Base-by-base conservation (phyloP, 495 filamentous ascomycete genomes). In the Polyplosphaeria fusca region DNA sequence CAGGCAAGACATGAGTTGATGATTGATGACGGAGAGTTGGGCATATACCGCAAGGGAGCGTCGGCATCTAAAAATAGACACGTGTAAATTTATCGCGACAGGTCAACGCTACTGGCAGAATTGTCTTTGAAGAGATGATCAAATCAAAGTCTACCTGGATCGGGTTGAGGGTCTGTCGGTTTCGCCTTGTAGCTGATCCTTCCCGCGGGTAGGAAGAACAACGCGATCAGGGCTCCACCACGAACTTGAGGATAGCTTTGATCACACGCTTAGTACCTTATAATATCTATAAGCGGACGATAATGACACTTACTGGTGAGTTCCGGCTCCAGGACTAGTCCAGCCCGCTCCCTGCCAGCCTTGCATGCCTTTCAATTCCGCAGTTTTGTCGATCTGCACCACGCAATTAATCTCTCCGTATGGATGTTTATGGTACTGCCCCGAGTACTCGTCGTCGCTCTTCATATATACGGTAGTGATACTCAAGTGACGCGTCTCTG, bases 381-480 rank as follows among this genome's bases (percentile, higher is more conserved):
- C 72, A 22, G 58, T 63, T 20, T 62, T 26, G 53, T 76, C 72
- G 40, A 76, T 61, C 46, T 72, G 73, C 16, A 77, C 62, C n/a
- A 76, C 71, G 60, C 74, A 76, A 46, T 77, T 76, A 61, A 77
- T 76, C 64, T 76, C 73, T 48, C 74, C 74, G 47, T 75, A 77
- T 1, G 74, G 75, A 65, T 77, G 75, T 5, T 65, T 61, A 44
- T 76, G 73, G 47, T 78, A 74, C 44, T 76, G 75, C 5, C 76
- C 76, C 7, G 64, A 58, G 52, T 67, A 77, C 25, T 63, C 72
- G 12, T 69, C 68, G 12, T 71, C 32, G 41, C 66, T 70, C 16
- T 75, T 65, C 70, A 79, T 77, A 57, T 77, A 79, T n/a, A 79
- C 75, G 1, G 74, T 73, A 18, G 75, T 77, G 59, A 79, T 76